These are phyloP conservation scores for Pseudoneurospora amorphoporcata DNA, from an alignment of 495 filamentous ascomycete genomes.

Conservation along the genomic window DNA sequence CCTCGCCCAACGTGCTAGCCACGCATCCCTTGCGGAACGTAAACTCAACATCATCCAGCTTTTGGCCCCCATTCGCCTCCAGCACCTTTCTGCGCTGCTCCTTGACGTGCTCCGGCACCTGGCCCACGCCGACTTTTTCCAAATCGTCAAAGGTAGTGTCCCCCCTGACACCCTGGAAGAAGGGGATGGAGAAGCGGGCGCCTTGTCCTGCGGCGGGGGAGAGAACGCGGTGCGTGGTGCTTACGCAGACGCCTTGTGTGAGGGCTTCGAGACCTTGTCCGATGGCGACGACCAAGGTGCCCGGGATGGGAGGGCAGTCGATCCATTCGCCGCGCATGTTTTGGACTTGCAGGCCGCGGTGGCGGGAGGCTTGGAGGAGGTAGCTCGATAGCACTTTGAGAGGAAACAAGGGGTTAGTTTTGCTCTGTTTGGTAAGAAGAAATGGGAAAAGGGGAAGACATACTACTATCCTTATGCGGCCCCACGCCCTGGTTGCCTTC, in stretches of 20 bases:
- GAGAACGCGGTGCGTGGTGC: constrained; percentile 77
- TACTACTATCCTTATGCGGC: constrained; percentile 81
- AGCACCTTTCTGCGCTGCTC: constrained; percentile 45
- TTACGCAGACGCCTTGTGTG: constrained; percentile 76
- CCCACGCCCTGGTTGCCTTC: constrained; percentile 63
- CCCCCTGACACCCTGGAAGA: constrained; percentile 84
- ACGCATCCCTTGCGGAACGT: constrained; percentile 55
- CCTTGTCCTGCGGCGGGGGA: constrained; percentile 54
- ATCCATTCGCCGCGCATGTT: constrained; percentile 75
- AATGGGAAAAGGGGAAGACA: not conserved
- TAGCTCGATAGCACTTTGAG: constrained; percentile 60
- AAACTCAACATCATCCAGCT: constrained; percentile 65
- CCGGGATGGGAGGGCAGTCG: constrained; percentile 52
- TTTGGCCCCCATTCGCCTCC: constrained; percentile 32
- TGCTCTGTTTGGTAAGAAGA: not conserved
- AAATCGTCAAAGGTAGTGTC: constrained; percentile 71
- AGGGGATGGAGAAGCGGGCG: constrained; percentile 73
- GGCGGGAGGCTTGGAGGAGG: constrained; percentile 73
- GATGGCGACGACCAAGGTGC: constrained; percentile 78
- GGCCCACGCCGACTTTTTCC: constrained; percentile 42
- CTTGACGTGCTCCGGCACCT: constrained; percentile 57
- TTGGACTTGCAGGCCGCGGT: constrained; percentile 79
- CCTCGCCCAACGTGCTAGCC: constrained; percentile 65
- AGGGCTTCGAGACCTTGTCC: constrained; percentile 88
- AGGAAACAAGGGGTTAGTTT: not conserved